phyloP scores from a whole-genome alignment of 192 early-diverging fungal genomes.

The Coemansia sp. region DNA sequence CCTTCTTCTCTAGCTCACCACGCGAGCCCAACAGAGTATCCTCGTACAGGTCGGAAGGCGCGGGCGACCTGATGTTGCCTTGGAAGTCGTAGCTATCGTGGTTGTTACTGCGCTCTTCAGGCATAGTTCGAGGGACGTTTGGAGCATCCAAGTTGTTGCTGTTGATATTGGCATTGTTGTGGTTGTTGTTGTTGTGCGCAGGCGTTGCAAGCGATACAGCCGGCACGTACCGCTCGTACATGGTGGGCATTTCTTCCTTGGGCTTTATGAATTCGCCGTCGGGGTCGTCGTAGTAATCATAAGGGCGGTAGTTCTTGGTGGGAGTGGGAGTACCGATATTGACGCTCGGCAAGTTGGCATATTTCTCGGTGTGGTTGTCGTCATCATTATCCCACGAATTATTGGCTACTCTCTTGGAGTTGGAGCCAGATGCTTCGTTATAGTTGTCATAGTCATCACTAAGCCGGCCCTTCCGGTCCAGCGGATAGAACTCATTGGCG shows the following conservation, averaged over 20 bases:
- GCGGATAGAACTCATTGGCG: background rate
- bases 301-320: background rate
- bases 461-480: slow-evolving; percentile 1
- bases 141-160: background rate
- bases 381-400: slow-evolving; percentile 1
- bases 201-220: slow-evolving; percentile 1
- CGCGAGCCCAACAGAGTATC: slow-evolving; percentile 6
- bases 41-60: slow-evolving; percentile 4
- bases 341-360: background rate
- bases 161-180: background rate
- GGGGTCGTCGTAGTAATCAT: slow-evolving; percentile 4
- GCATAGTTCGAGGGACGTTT: background rate
- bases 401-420: background rate
- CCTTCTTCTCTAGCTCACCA: background rate
- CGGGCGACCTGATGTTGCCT: background rate
- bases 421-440: background rate
- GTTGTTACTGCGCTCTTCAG: no score
- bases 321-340: background rate
- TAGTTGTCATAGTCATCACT: slow-evolving; percentile 14
- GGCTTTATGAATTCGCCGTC: slow-evolving; percentile 13
- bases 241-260: background rate
- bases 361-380: background rate
- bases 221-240: slow-evolving; percentile 11
- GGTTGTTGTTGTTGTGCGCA: background rate
- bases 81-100: background rate